Percentiles rank a stretch among this genome's conserved stretches.
phyloP scores from a whole-genome alignment of 768 basidiomycete genomes.

The Tubosaeta brunneosetosa region DNA sequence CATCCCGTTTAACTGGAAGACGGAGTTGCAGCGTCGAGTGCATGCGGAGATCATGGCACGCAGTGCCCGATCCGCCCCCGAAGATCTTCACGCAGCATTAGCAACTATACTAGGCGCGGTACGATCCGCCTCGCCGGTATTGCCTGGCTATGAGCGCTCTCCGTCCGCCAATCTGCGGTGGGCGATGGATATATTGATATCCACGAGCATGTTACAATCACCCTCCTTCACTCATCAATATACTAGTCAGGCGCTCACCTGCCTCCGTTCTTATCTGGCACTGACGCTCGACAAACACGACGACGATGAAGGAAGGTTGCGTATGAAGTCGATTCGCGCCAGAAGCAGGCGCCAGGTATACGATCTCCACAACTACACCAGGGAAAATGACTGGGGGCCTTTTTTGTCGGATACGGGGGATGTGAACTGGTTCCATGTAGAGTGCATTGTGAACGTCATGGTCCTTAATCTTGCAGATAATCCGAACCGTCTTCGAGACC shows the following conservation, averaged over 20 bases:
- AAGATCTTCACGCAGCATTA: slow-evolving; percentile 34
- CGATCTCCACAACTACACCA: slow-evolving; percentile 55
- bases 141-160: slow-evolving; percentile 14
- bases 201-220: slow-evolving; percentile 34
- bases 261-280: slow-evolving; percentile 46
- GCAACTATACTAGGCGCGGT: slow-evolving; percentile 39
- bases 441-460: slow-evolving; percentile 48
- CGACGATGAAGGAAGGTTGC: slow-evolving; percentile 21
- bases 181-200: slow-evolving; percentile 37
- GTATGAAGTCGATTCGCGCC: slow-evolving; percentile 35
- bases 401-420: slow-evolving; percentile 35
- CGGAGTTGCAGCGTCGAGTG: slow-evolving; percentile 38
- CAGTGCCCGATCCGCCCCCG: slow-evolving; percentile 12
- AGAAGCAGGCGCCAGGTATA: slow-evolving; percentile 53
- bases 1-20: slow-evolving; percentile 30
- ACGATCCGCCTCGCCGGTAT: slow-evolving; percentile 31
- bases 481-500: slow-evolving; percentile 31
- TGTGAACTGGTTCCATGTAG: slow-evolving; percentile 61
- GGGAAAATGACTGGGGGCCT: slow-evolving; percentile 53
- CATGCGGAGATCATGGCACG: slow-evolving; percentile 34
- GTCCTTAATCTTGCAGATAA: slow-evolving; percentile 48
- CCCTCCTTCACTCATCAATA: slow-evolving; percentile 23
- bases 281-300: slow-evolving; percentile 37
- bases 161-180: slow-evolving; percentile 43
- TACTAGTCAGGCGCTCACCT: slow-evolving; percentile 35